Percentiles rank a stretch among this genome's conserved stretches.
Conservation (phyloP, 805 yeast species). For the Yarrowia sp. region DNA sequence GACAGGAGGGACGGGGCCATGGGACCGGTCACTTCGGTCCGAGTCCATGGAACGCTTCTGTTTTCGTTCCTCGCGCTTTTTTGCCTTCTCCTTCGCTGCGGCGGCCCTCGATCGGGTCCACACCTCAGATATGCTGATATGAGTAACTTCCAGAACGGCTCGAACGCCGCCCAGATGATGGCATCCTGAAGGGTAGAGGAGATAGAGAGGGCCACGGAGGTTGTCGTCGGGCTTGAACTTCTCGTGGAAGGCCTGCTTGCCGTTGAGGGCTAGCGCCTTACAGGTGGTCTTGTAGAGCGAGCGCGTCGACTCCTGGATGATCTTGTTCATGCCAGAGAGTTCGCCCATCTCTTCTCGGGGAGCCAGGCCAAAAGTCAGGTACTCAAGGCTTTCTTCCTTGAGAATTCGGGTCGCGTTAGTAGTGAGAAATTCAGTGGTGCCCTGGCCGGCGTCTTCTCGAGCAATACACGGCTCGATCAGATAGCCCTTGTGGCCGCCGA, state of each 20-base stretch:
- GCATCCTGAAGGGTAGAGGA: slow-evolving; percentile 30
- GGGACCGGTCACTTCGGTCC: slow-evolving; percentile 6
- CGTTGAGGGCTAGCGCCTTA: slow-evolving; percentile 27
- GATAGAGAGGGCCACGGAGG: slow-evolving; percentile 33
- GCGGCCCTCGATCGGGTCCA: slow-evolving; percentile 36
- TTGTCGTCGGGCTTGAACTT: slow-evolving; percentile 37
- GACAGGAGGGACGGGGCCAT: slow-evolving; percentile 31
- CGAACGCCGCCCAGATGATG: slow-evolving; percentile 34
- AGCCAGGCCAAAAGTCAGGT: slow-evolving; percentile 30
- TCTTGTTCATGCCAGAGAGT: slow-evolving; percentile 31
- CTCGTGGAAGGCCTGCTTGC: slow-evolving; percentile 33
- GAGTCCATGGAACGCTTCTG: slow-evolving; percentile 22
- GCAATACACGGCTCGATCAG: slow-evolving; percentile 38
- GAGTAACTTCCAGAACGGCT: slow-evolving; percentile 35
- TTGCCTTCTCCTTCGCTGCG: slow-evolving; percentile 29
- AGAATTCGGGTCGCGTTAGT: slow-evolving; percentile 29
- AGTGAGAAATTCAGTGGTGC: slow-evolving; percentile 35
- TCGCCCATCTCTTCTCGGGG: slow-evolving; percentile 36
- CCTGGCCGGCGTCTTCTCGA: slow-evolving; percentile 37
- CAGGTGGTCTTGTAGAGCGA: slow-evolving; percentile 30
- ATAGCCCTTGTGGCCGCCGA: slow-evolving; percentile 32
- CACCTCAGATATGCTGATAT: slow-evolving; percentile 33
- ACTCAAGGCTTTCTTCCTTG: slow-evolving; percentile 28
- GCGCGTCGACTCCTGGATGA: slow-evolving; percentile 27
- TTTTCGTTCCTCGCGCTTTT: slow-evolving; percentile 29